Base-by-base conservation (phyloP, 345 rosid genomes). In the Fremontodendron californicum region DNA sequence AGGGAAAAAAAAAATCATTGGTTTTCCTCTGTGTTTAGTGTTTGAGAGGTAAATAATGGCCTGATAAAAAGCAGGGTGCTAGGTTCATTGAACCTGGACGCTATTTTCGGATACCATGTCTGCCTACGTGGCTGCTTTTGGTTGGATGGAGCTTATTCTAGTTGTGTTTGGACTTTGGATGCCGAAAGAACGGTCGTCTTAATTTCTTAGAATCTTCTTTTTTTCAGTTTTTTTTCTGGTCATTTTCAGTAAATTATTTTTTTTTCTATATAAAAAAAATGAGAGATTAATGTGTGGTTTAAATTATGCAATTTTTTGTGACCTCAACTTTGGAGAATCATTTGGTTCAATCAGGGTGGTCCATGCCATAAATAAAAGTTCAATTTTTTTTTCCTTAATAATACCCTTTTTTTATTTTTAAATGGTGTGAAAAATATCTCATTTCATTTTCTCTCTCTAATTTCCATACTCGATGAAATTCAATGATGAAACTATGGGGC, bases 71-170 rank as follows among this genome's bases (percentile, higher is more conserved):
- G n/a, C n/a, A n/a, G n/a, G n/a, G n/a, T n/a, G n/a, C n/a, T n/a
- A n/a, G 85, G 80, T 84, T 82, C 81, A 72, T 82, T 85, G 96
- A 83, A 91, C 85, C 91, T 88, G 62, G 92, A 90, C 87, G 83
- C n/a, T 25, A 7, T 60, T 74, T 81, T 8, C 25, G 58, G 39
- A 12, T 35, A 40, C 6, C 54, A 49, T 0, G 6, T 9, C 4
- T 70, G 73, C 55, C 82, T 68, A 81, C 84, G 86, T 90, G 94
- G 82, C 61, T 0, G 3, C 1, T 1, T 70, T 0, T 77, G 1
- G 73, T 82, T 87, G 85, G 90, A 2, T 13, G 0, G 2, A 29
- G 6, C 1, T 9, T 19, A 49, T 2, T 67, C n/a, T 6, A 42
- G 63, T 23, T 39, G 33, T 71, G 29, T 18, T 49, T 51, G 6